A percentile compares a stretch with the other conserved stretches of the same genome.
Conservation (phyloP, 23 red algal genomes). For the Pyropia yezoensis region DNA sequence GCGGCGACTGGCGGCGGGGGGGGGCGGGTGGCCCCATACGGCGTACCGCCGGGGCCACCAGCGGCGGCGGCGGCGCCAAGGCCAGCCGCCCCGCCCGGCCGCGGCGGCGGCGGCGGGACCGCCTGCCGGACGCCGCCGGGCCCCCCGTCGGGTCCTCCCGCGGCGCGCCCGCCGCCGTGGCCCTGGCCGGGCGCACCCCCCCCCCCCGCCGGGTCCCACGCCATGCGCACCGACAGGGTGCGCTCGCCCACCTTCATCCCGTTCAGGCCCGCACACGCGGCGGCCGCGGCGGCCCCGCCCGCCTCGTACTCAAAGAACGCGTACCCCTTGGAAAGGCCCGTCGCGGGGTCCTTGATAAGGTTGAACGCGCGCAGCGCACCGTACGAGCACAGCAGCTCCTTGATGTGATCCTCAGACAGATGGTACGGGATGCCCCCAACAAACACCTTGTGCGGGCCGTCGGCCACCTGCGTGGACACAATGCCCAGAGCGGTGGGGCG, state of each 20-base stretch:
- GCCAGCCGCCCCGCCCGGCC: slow-evolving; percentile 1
- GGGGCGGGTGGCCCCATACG: not conserved
- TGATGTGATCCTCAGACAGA: slow-evolving; percentile 79
- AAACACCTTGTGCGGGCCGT: slow-evolving; percentile 89
- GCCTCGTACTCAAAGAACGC: slow-evolving; percentile 91
- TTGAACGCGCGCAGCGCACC: slow-evolving; percentile 79
- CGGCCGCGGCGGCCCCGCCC: slow-evolving; percentile 30
- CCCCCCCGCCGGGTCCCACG: slow-evolving; percentile 22
- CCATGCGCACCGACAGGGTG: slow-evolving; percentile 73
- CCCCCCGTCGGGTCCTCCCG: not conserved
- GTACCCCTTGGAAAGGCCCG: slow-evolving; percentile 87
- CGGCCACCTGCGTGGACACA: slow-evolving; percentile 78
- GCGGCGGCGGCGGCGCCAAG: not conserved
- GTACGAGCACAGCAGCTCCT: slow-evolving; percentile 54
- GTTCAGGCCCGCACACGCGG: slow-evolving; percentile 56
- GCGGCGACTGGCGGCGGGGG: no score
- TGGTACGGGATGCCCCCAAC: slow-evolving; percentile 87
- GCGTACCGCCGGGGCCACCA: not conserved
- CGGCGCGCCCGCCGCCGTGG: not conserved
- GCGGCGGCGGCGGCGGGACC: not conserved
- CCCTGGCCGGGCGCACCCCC: not conserved
- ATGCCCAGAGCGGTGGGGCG: slow-evolving; percentile 62
- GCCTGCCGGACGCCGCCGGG: slow-evolving; percentile 1
- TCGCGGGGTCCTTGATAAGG: slow-evolving; percentile 83
- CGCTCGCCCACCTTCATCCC: slow-evolving; percentile 75